Evolutionary conservation across 192 early-diverging fungal species (phyloP).

Genomic region (Thoreauomyces humboldtii): DNA sequence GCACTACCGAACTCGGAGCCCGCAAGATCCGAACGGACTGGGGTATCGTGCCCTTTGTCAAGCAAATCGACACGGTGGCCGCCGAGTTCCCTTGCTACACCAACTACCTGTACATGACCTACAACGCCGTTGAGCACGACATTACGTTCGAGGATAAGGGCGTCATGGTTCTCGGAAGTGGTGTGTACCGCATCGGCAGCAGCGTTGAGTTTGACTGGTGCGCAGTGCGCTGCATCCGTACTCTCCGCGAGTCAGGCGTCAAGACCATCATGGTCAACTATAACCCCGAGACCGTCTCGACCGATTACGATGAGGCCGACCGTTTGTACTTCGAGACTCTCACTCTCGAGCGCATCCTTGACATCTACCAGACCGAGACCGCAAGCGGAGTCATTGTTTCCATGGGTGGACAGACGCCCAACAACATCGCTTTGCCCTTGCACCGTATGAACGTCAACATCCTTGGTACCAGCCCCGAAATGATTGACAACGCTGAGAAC

Average conservation of each 20-base stretch:
- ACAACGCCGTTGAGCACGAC: slow-evolving; percentile 93
- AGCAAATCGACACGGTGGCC: slow-evolving; percentile 98
- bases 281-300: slow-evolving; percentile 98
- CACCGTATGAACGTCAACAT: slow-evolving; percentile 88
- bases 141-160: slow-evolving; percentile 90
- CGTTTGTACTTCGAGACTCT: slow-evolving; percentile 98
- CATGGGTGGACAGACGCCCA: slow-evolving; percentile 93
- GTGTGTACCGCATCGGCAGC: slow-evolving; percentile 97
- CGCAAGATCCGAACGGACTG: slow-evolving; percentile 76
- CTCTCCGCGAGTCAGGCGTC: slow-evolving; percentile 77
- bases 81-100: slow-evolving; percentile 98
- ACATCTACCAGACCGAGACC: slow-evolving; percentile 88
- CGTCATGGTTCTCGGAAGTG: slow-evolving; percentile 94
- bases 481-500: slow-evolving; percentile 93
- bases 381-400: slow-evolving; percentile 83
- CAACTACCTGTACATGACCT: slow-evolving; percentile 98
- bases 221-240: slow-evolving; percentile 92
- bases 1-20: slow-evolving; percentile 85
- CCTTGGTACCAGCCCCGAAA: slow-evolving; percentile 84
- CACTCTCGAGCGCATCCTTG: slow-evolving; percentile 88
- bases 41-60: slow-evolving; percentile 89
- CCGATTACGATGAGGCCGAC: slow-evolving; percentile 97
- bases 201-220: slow-evolving; percentile 99
- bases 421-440: slow-evolving; percentile 93
- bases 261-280: slow-evolving; percentile 99